Conservation (phyloP, 2,329 filamentous ascomycete species). For the Venturia aucupariae region DNA sequence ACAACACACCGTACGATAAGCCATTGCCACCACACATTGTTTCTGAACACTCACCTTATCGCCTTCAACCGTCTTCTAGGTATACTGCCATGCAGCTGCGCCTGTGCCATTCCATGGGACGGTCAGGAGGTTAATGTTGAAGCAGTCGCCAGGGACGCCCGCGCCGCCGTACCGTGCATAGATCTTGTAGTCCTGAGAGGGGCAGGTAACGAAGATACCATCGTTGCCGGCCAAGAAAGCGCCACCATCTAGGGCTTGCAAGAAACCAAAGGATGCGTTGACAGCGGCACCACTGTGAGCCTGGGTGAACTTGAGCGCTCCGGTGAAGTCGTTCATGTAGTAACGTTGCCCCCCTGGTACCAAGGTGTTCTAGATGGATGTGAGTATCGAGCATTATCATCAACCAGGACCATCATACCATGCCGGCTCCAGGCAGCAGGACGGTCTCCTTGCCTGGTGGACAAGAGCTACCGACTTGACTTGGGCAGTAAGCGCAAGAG, state of each 20-base stretch:
- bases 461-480: not conserved
- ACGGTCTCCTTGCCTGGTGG: slow-evolving; percentile 10
- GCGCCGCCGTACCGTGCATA: not conserved
- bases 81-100: slow-evolving; percentile 1
- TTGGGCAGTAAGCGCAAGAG: slow-evolving; percentile 6
- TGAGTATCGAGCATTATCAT: not conserved
- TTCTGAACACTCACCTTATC: not conserved
- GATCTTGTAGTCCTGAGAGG: not conserved
- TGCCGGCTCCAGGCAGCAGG: not conserved
- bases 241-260: not conserved
- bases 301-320: slow-evolving; percentile 1
- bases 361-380: not conserved
- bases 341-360: slow-evolving; percentile 9
- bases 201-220: slow-evolving; percentile 1
- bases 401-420: not conserved
- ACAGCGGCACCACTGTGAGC: not conserved
- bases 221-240: not conserved
- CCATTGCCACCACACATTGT: not conserved
- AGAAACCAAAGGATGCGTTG: not conserved
- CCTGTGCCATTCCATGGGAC: not conserved
- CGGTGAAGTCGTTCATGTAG: not conserved
- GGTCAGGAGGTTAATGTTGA: not conserved
- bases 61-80: not conserved
- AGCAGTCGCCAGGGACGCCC: not conserved
- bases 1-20: not conserved